phyloP scores from a whole-genome alignment of 2,329 filamentous ascomycete genomes.

The Aspergillus clavatus region DNA sequence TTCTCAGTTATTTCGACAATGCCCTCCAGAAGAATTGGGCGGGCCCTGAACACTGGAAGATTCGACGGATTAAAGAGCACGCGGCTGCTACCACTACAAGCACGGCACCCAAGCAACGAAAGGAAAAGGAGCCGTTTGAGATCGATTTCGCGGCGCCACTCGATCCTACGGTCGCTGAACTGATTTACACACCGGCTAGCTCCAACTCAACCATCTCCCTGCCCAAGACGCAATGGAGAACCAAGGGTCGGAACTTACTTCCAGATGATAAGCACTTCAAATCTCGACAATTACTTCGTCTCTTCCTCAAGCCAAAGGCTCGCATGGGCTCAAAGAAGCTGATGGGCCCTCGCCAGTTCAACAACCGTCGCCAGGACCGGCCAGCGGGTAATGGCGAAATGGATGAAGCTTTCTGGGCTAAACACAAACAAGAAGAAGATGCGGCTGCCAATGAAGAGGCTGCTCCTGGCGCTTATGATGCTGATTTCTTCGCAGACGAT shows the following conservation, averaged over 20 bases:
- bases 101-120: conserved; percentile 58
- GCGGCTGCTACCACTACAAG: conserved; percentile 47
- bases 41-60: conserved; percentile 97
- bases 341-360: conserved; percentile 43
- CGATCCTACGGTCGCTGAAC: conserved; percentile 63
- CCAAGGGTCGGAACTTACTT: conserved; percentile 84
- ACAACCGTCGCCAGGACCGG: conserved; percentile 42
- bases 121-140: conserved; percentile 94
- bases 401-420: conserved; percentile 94
- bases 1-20: conserved; percentile 96
- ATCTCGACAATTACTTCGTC: conserved; percentile 77
- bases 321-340: conserved; percentile 65
- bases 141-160: conserved; percentile 83
- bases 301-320: conserved; percentile 94
- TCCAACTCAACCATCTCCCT: conserved; percentile 77
- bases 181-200: conserved; percentile 74
- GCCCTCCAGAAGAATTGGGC: conserved; percentile 96
- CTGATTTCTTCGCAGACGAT: conserved; percentile 89
- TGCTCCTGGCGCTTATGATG: conserved; percentile 78
- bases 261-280: conserved; percentile 99
- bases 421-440: conserved; percentile 53
- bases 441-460: conserved; percentile 50
- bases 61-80: conserved; percentile 82
- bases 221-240: conserved; percentile 93
- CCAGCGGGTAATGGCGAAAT: conserved; percentile 68